Base-by-base conservation (phyloP, 2,329 filamentous ascomycete genomes). In the Neocatenulostroma microsporum region DNA sequence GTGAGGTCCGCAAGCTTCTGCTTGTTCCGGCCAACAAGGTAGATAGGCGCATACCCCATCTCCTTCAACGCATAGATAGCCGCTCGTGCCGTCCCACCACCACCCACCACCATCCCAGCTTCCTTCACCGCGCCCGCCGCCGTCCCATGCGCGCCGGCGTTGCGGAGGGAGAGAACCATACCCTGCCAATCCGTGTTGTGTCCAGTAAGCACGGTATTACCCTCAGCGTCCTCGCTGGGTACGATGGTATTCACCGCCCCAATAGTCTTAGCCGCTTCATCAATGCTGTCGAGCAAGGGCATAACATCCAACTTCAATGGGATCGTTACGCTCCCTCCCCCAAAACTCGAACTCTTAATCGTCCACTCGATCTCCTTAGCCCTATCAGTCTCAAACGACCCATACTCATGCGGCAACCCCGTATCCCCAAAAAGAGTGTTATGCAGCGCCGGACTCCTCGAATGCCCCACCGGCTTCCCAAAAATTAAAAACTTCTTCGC, bases 101-200 rank as follows among this genome's bases (percentile, higher is more conserved):
- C 85, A 3, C 91, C 91, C 36, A 98, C 77, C 11, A 96, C 84
- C 47, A 95, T 75, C 18, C 76, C 89, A 37, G 79, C 74, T 27
- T 68, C 44, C 37, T 11, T 30, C 17, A 1, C 27, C 19, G 34
- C 30, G 42, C 61, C 59, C 7, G 46, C 28, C n/a, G 23, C 23
- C 8, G 8, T 24, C 45, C 62, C 60, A 43, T 65, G 64, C 25
- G 83, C 68, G 6, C 84, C 84, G 2, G 77, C 79, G 27, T 76
- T 75, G 39, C 74, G 76, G 14, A 98, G 73, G 3, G 84, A 80
- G 49, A 82, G 76, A 2, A 83, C 78, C 78, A 98, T 98, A 44
- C 91, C 91, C 54, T 78, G 74, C 82, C 87, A 98, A 66, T 98
- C 91, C 10, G 91, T 98, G 62, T 98, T 98, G 58, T 88, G 84